These are phyloP conservation scores for Yarrowia alimentaria DNA, from an alignment of 805 yeast species.

Conservation along the genomic window DNA sequence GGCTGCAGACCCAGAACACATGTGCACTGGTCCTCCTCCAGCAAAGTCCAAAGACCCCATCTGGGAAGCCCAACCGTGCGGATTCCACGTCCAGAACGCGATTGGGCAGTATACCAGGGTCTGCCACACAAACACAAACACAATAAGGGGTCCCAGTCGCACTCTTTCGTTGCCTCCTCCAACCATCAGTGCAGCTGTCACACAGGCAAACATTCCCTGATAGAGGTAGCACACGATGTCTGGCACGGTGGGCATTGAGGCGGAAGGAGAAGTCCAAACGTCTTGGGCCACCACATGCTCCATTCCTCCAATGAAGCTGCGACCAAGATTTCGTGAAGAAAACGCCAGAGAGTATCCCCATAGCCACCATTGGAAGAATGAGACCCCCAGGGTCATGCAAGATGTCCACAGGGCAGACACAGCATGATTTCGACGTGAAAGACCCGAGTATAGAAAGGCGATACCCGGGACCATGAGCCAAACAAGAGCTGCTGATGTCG, in stretches of 20 bases:
- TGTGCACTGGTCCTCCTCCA: conserved; percentile 98
- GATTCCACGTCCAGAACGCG: conserved; percentile 99
- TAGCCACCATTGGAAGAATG: conserved; percentile 94
- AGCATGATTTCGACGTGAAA: conserved; percentile 96
- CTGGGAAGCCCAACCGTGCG: conserved; percentile 79
- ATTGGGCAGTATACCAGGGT: conserved; percentile 94
- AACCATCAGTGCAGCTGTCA: conserved; percentile 87
- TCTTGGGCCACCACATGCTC: conserved; percentile 81
- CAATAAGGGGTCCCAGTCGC: conserved; percentile 94
- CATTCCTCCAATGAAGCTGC: conserved; percentile 74
- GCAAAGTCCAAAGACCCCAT: conserved; percentile 93
- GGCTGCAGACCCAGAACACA: conserved; percentile 91
- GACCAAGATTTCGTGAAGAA: conserved; percentile 67
- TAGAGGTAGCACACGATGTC: conserved; percentile 85
- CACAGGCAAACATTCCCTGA: conserved; percentile 96
- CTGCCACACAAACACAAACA: conserved; percentile 89
- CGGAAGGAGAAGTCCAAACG: conserved; percentile 44
- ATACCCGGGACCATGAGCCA: conserved; percentile 93
- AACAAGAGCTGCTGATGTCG: conserved; percentile 43
- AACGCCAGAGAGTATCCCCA: conserved; percentile 96
- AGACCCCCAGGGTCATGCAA: conserved; percentile 78
- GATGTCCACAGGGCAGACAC: conserved; percentile 91
- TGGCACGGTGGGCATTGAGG: conserved; percentile 55
- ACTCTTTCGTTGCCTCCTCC: conserved; percentile 99
- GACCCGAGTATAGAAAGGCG: conserved; percentile 87